Base-by-base conservation (phyloP, 805 yeast genomes). In the Barnettozyma sp. region DNA sequence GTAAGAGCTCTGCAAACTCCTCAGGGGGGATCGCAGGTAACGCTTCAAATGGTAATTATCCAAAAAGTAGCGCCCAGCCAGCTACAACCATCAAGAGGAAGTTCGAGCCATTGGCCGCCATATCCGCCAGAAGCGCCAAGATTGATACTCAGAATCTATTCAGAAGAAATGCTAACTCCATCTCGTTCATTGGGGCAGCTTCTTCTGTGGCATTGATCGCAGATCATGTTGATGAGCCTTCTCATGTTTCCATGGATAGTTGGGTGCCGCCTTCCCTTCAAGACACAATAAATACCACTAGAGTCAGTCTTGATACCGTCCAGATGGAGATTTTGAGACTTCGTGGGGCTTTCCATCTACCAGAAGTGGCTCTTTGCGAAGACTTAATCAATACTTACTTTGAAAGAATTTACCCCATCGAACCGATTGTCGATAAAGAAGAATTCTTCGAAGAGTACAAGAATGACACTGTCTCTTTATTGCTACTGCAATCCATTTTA, bases 281-380 rank as follows among this genome's bases (percentile, higher is more conserved):
- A 30, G 38, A 22, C 33, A 55, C 41, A 42, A 46, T 53, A 3
- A 49, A 55, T 22, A 57, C 56, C 29, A 47, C 56, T 1, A 38
- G 50, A 26, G 36, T 40, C 3, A 45, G 51, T 9, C 43, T 66
- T 11, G 82, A 76, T 48, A 66, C 74, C 4, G 80, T 72, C 18
- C 88, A 82, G 44, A 63, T 80, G 49, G 79, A 78, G 50, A 69
- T 78, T 28, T 61, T 83, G 42, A 70, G 75, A 46, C 48, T 76
- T 38, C 63, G 77, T 38, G 90, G 88, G 6, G 85, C 88, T 6
- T 83, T 83, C 49, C 58, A 73, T 33, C 56, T 84, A 15, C 94
- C 94, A 1, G 66, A 71, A 4, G 58, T 66, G 27, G 75, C 70
- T 10, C 61, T 80, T 12, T 70, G 78, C 38, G 71, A 70, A 44